Evolutionary conservation across 208 protist species (phyloP).

Genomic region (Leishmania major): DNA sequence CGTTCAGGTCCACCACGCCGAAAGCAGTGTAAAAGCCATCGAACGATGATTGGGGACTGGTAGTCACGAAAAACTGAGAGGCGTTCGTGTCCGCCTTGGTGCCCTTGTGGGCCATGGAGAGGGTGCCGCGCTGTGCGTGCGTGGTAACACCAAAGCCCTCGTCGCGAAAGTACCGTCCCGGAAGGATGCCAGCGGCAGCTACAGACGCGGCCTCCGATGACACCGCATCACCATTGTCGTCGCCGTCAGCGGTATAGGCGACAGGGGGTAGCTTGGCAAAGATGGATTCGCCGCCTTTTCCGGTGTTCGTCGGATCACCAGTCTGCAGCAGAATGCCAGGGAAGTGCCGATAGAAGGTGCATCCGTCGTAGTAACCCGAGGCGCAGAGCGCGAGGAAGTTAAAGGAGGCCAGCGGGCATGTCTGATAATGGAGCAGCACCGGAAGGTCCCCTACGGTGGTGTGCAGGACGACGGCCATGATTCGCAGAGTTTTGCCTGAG

Average conservation of each 20-base stretch:
- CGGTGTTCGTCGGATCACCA: conserved; percentile 92
- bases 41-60: conserved; percentile 53
- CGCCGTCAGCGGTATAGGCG: background rate
- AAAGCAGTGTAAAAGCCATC: conserved; percentile 96
- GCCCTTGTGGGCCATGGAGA: conserved; percentile 96
- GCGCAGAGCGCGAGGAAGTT: conserved; percentile 97
- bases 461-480: conserved; percentile 77
- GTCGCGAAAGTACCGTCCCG: conserved; percentile 72
- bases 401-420: conserved; percentile 91
- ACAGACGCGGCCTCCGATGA: conserved; percentile 1
- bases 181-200: conserved; percentile 12
- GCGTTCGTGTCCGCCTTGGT: conserved; percentile 85
- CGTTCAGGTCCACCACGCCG: conserved; percentile 80
- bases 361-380: conserved; percentile 94
- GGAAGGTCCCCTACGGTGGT: conserved; percentile 73
- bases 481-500: background rate
- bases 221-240: background rate
- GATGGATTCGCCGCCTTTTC: conserved; percentile 94
- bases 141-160: conserved; percentile 93
- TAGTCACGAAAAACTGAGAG: conserved; percentile 91
- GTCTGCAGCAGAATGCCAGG: conserved; percentile 93
- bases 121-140: conserved; percentile 81
- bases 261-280: conserved; percentile 57
- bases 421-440: conserved; percentile 61
- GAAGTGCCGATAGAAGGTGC: conserved; percentile 95